Evolutionary conservation across 2,329 filamentous ascomycete genomes (phyloP).

Genomic region (Fusarium sp.): DNA sequence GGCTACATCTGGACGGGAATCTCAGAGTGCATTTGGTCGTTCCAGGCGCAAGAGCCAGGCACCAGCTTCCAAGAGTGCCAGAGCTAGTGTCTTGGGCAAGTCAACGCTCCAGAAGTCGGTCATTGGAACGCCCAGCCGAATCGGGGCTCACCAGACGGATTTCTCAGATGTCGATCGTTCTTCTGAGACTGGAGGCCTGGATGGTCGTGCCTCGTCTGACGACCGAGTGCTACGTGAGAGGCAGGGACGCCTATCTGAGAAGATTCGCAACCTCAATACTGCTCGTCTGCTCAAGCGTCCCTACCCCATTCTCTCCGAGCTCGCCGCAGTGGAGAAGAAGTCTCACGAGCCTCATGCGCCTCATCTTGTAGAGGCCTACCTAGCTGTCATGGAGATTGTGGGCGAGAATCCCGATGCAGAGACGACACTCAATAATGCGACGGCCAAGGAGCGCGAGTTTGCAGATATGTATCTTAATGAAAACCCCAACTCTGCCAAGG

Average conservation of each 20-base stretch:
- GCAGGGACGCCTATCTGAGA: slow-evolving; percentile 81
- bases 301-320: slow-evolving; percentile 79
- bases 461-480: slow-evolving; percentile 81
- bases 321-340: slow-evolving; percentile 76
- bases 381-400: slow-evolving; percentile 80
- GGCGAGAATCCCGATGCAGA: slow-evolving; percentile 72
- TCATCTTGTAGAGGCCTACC: slow-evolving; percentile 83
- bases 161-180: slow-evolving; percentile 75
- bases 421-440: slow-evolving; percentile 67
- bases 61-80: slow-evolving; percentile 62
- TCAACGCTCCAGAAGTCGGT: slow-evolving; percentile 83
- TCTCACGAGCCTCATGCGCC: slow-evolving; percentile 75
- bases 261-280: slow-evolving; percentile 80
- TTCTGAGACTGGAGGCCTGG: slow-evolving; percentile 57
- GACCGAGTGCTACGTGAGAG: slow-evolving; percentile 84
- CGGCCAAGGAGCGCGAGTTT: slow-evolving; percentile 79
- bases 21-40: slow-evolving; percentile 67
- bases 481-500: slow-evolving; percentile 68
- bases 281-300: slow-evolving; percentile 71
- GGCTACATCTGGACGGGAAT: slow-evolving; percentile 54
- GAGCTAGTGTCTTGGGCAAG: slow-evolving; percentile 59
- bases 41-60: slow-evolving; percentile 61
- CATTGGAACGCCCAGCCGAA: slow-evolving; percentile 79
- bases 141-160: slow-evolving; percentile 69
- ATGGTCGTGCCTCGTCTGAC: slow-evolving; percentile 63